A percentile compares a stretch with the other conserved stretches of the same genome.
Evolutionary conservation across 441 rosid species (phyloP).

Genomic region (Bocquillonia castaneifolia): DNA sequence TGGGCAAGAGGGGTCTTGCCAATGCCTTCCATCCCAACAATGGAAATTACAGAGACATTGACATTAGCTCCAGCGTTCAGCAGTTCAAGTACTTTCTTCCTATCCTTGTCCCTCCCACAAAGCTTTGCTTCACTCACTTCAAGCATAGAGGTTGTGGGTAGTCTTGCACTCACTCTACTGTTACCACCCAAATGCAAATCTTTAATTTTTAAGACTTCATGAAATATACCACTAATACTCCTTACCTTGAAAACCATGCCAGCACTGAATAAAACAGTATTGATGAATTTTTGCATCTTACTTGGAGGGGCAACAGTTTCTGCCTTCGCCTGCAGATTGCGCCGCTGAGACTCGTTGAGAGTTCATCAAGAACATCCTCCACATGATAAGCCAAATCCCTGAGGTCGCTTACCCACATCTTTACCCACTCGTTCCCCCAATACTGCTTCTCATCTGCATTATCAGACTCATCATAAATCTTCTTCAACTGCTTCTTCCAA

Average conservation of each 20-base stretch:
- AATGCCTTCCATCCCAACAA: conserved; percentile 11
- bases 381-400: conserved; percentile 21
- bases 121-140: not conserved
- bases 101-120: not conserved
- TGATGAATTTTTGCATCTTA: not conserved
- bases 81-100: not conserved
- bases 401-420: conserved; percentile 17
- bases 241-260: not conserved
- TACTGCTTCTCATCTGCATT: conserved; percentile 1
- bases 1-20: conserved; percentile 12
- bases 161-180: conserved; percentile 2
- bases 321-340: no score
- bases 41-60: conserved; percentile 2
- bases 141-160: conserved; percentile 8
- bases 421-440: conserved; percentile 2
- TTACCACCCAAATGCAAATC: not conserved
- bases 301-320: no score
- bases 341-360: not conserved
- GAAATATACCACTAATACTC: not conserved
- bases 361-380: not conserved
- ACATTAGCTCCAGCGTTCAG: not conserved
- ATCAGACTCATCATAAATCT: conserved; percentile 9
- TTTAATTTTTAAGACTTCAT: not conserved
- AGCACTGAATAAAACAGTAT: not conserved
- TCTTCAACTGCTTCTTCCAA: no score